phyloP scores from a whole-genome alignment of 108 stramenopile genomes.

The Licmophora abbreviata region DNA sequence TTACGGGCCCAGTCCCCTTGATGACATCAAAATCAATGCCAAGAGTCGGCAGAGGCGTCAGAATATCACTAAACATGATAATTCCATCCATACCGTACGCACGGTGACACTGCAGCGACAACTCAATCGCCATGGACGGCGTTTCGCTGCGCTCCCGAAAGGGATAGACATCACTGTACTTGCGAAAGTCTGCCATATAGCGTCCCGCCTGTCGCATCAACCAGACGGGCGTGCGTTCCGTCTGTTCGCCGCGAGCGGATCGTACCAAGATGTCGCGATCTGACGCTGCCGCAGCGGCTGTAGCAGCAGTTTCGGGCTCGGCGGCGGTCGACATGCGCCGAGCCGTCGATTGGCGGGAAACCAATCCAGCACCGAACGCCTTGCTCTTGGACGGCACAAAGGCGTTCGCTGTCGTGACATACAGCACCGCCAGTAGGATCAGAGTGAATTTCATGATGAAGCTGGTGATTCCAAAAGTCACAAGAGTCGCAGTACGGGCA shows the following conservation, averaged over 20 bases:
- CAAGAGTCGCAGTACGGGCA: no score
- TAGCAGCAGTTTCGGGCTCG: constrained; percentile 6
- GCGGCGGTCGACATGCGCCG: constrained; percentile 13
- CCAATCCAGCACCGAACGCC: no score
- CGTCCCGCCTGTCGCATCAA: constrained; percentile 98
- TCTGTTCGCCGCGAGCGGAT: constrained; percentile 88
- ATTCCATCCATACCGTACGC: constrained; percentile 96
- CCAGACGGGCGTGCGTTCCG: constrained; percentile 97
- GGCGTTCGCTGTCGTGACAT: no score
- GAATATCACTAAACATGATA: constrained; percentile 98
- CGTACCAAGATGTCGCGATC: constrained; percentile 92
- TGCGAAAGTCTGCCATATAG: constrained; percentile 97
- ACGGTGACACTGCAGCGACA: constrained; percentile 90
- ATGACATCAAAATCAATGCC: constrained; percentile 97
- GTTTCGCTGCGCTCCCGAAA: constrained; percentile 95
- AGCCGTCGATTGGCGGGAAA: no score
- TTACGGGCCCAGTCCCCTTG: constrained; percentile 89
- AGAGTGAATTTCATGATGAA: no score
- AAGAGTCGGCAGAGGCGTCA: constrained; percentile 93
- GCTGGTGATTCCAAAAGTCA: no score
- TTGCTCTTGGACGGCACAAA: no score
- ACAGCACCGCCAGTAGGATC: no score
- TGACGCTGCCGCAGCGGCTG: constrained; percentile 18
- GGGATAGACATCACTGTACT: constrained; percentile 85
- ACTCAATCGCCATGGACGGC: constrained; percentile 89